These are phyloP conservation scores for Isoetes engelmannii DNA, from an alignment of 83 land plant genomes.

Conservation along the genomic window DNA sequence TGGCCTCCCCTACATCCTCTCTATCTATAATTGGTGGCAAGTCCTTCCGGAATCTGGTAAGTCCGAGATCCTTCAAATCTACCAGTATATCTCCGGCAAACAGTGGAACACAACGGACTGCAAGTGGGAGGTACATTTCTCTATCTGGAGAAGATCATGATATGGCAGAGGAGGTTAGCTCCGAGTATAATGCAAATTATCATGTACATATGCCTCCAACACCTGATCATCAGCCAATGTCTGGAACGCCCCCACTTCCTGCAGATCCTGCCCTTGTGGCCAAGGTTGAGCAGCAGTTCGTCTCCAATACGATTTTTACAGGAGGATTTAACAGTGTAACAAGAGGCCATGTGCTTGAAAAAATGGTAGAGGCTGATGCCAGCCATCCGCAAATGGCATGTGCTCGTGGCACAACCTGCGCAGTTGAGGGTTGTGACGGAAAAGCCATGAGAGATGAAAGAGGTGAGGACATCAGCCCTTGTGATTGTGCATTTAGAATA, in stretches of 20 bases:
- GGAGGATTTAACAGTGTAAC: slow-evolving; percentile 9
- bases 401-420: slow-evolving; percentile 37
- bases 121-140: slow-evolving; percentile 58
- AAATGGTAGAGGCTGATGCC: slow-evolving; percentile 12
- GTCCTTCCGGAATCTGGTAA: slow-evolving; percentile 8
- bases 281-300: slow-evolving; percentile 15
- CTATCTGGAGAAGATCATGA: slow-evolving; percentile 65
- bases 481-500: slow-evolving; percentile 39
- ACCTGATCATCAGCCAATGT: slow-evolving; percentile 70
- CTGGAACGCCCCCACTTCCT: slow-evolving; percentile 10
- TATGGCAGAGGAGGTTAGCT: slow-evolving; percentile 35
- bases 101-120: slow-evolving; percentile 41
- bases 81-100: slow-evolving; percentile 3
- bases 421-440: slow-evolving; percentile 53
- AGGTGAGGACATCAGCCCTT: slow-evolving; percentile 43
- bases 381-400: slow-evolving; percentile 36
- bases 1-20: slow-evolving; percentile 28
- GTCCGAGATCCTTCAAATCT: slow-evolving; percentile 11
- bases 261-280: slow-evolving; percentile 5
- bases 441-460: slow-evolving; percentile 28
- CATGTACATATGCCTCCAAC: slow-evolving; percentile 81
- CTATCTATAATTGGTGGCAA: slow-evolving; percentile 16
- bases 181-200: slow-evolving; percentile 38
- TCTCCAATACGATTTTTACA: slow-evolving; percentile 8
- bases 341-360: slow-evolving; percentile 14